Percentiles rank a stretch among this genome's conserved stretches.
phyloP scores from a whole-genome alignment of 1,284 basidiomycete genomes.

The Ustilago bromivora region DNA sequence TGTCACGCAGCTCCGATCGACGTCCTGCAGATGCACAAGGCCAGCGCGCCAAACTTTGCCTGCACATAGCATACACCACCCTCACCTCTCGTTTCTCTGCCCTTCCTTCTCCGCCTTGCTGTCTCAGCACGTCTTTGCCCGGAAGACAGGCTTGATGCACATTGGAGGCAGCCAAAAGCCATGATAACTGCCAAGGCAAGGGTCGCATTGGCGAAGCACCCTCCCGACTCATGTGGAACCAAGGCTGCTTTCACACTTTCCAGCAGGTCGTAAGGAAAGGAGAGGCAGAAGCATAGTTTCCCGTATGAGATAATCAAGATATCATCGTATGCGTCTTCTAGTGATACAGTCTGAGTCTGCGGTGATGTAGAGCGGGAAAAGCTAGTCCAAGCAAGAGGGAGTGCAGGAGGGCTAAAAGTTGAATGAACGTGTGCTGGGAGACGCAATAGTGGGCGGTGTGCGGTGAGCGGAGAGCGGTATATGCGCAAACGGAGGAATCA shows the following conservation, averaged over 20 bases:
- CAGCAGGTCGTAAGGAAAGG: too few species aligned
- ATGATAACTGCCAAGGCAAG: slow-evolving; percentile 21
- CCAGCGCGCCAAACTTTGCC: slow-evolving; percentile 28
- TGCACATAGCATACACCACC: slow-evolving; percentile 43
- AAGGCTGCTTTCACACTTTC: slow-evolving; percentile 11
- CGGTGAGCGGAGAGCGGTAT: slow-evolving; percentile 8
- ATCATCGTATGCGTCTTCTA: slow-evolving; percentile 19
- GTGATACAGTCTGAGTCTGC: slow-evolving; percentile 37
- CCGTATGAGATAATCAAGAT: not conserved
- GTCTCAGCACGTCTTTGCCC: not conserved
- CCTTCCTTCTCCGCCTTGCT: not conserved
- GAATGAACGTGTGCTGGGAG: slow-evolving; percentile 5
- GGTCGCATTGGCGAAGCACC: not conserved
- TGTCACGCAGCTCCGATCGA: slow-evolving; percentile 32
- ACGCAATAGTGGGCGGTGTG: not conserved
- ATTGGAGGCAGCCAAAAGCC: slow-evolving; percentile 5
- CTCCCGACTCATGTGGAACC: slow-evolving; percentile 9
- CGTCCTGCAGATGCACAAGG: slow-evolving; percentile 15
- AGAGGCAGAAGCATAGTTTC: not conserved
- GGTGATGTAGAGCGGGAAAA: not conserved
- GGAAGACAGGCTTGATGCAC: not conserved
- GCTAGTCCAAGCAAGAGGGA: not conserved
- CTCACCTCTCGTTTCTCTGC: not conserved
- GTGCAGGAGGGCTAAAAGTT: not conserved
- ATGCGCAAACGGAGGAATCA: slow-evolving; percentile 6